Conservation (phyloP, 768 basidiomycete genomes). For the Tricholoma matsutake region DNA sequence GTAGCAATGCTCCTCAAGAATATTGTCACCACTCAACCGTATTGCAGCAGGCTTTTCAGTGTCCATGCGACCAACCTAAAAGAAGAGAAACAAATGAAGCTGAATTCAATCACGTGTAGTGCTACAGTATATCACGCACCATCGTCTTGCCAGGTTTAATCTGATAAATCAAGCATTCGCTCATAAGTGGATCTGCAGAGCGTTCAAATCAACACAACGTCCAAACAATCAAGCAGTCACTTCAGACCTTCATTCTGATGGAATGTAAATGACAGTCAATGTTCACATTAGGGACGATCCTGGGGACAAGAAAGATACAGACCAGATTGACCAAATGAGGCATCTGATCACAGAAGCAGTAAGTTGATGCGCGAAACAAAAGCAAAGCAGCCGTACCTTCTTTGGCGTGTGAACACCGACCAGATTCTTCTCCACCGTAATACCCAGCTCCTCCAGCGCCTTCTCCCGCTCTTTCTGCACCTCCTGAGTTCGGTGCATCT, state of each 20-base stretch:
- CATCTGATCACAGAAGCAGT: constrained; percentile 50
- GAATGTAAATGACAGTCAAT: constrained; percentile 11
- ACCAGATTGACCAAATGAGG: constrained; percentile 93
- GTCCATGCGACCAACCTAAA: constrained; percentile 83
- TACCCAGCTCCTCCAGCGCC: constrained; percentile 95
- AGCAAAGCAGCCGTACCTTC: constrained; percentile 55
- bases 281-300: constrained; percentile 9
- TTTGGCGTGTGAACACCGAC: constrained; percentile 98
- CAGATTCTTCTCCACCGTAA: constrained; percentile 94
- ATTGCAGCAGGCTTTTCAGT: constrained; percentile 82
- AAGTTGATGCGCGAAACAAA: constrained; percentile 7
- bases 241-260: constrained; percentile 67
- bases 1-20: constrained; percentile 88
- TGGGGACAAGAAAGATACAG: constrained; percentile 30
- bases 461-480: constrained; percentile 97
- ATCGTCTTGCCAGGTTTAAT: constrained; percentile 82
- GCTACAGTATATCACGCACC: constrained; percentile 36
- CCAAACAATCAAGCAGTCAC: constrained; percentile 7
- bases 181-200: constrained; percentile 85
- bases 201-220: constrained; percentile 10
- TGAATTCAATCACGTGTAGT: constrained; percentile 6
- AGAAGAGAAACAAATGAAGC: background rate
- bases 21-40: constrained; percentile 88
- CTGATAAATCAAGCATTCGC: constrained; percentile 92
- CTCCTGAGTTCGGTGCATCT: constrained; percentile 85